Evolutionary conservation across 345 rosid genomes (phyloP), one percentile per base, ranked within the genome.

Genomic region (Sisymbrium altissimum): DNA sequence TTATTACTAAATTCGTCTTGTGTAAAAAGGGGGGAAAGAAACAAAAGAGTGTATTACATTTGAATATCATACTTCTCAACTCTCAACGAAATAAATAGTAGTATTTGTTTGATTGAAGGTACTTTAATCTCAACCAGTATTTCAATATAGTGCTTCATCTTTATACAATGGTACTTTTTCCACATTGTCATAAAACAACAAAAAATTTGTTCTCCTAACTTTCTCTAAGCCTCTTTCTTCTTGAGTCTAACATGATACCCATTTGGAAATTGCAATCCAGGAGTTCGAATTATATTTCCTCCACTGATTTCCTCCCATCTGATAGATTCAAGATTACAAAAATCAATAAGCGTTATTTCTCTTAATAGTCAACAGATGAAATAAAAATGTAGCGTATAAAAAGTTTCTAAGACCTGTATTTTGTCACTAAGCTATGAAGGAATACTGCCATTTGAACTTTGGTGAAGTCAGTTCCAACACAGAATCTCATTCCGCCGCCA

Each of bases 401-500:
- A 17, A 25, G 10, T 11, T 48, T 64, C 1, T 50, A 32, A 32
- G 33, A 90, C 96, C 92, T 89, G 89, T 83, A 89, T 78, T 85
- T 86, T 56, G 96, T 89, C 64, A 93, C 92, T 64, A 89, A 79
- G 83, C 89, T 82, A 69, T 91, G 98, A 61, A 93, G 84, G 77
- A 90, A 91, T 21, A 86, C 84, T 1, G 94, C 98, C 88, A 86
- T 85, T 83, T 93, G 97, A 70, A 88, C 78, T 78, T 84, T 93
- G 45, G 96, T 83, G 70, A 93, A 93, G 63, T 90, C 98, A 36
- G 94, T 81, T 66, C 98, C 98, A 7, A 93, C 92, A 64, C 97
- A 91, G 58, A 93, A 85, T 75, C 98, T 82, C 96, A 90, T 82
- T 64, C 98, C 98, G 1, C 94, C 98, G 15, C 97, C 98, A 72